Evolutionary conservation across 1,284 basidiomycete genomes (phyloP).

Genomic region (Rhodofomes roseus): DNA sequence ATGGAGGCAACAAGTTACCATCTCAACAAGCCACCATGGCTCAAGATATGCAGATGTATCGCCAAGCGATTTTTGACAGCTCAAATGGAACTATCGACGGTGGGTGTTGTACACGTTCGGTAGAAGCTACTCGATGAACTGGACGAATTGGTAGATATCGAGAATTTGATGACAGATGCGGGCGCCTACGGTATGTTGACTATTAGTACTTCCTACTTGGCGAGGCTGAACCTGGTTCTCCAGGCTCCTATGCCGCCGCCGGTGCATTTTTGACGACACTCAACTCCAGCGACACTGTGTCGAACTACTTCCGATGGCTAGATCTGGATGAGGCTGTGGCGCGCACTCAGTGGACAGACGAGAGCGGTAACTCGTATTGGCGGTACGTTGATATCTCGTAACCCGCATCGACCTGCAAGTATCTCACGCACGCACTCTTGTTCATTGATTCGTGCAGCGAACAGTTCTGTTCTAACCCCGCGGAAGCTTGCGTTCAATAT

Average conservation of each 20-base stretch:
- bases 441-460: slow-evolving; percentile 42
- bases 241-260: slow-evolving; percentile 68
- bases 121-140: neutral
- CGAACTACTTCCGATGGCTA: slow-evolving; percentile 60
- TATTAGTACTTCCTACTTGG: neutral
- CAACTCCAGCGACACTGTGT: slow-evolving; percentile 35
- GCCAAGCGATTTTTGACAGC: slow-evolving; percentile 55
- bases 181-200: slow-evolving; percentile 54
- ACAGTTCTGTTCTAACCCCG: slow-evolving; percentile 67
- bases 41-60: slow-evolving; percentile 47
- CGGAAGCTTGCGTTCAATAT: slow-evolving; percentile 56
- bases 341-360: slow-evolving; percentile 57
- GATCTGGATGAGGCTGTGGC: slow-evolving; percentile 62
- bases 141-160: slow-evolving; percentile 43
- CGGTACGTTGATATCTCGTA: slow-evolving; percentile 36
- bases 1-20: slow-evolving; percentile 62
- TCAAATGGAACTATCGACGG: slow-evolving; percentile 56
- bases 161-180: slow-evolving; percentile 45
- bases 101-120: slow-evolving; percentile 28
- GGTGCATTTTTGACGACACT: slow-evolving; percentile 58
- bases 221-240: neutral
- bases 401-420: no score
- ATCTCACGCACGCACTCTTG: neutral
- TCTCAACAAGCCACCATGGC: slow-evolving; percentile 43
- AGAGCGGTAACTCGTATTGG: slow-evolving; percentile 33